Evolutionary conservation across 2,329 filamentous ascomycete species (phyloP).

Genomic region (Trichoderma cornu-damae): DNA sequence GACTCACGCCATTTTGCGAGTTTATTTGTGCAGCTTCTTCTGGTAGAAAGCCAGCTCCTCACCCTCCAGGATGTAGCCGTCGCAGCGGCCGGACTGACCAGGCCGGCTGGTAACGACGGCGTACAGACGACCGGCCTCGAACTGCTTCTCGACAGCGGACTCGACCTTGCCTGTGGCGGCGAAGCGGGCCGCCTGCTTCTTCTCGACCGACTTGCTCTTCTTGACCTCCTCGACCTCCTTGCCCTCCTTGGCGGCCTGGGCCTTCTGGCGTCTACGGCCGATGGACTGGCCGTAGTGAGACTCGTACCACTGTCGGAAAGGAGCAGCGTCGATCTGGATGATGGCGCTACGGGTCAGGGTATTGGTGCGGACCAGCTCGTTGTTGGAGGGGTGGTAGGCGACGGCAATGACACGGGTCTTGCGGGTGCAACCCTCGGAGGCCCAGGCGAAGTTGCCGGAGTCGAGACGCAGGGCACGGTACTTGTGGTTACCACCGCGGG

Average conservation of each 20-base stretch:
- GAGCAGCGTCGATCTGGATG: constrained; percentile 96
- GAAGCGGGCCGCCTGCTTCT: constrained; percentile 90
- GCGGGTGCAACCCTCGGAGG: constrained; percentile 94
- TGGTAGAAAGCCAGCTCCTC: constrained; percentile 99
- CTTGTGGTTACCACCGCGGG: constrained; percentile 98
- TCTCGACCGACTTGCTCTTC: constrained; percentile 94
- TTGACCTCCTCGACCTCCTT: constrained; percentile 66
- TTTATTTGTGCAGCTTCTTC: constrained; percentile 97
- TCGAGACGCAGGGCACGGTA: constrained; percentile 99
- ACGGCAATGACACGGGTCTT: constrained; percentile 99
- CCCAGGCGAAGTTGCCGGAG: constrained; percentile 99
- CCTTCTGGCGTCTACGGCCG: constrained; percentile 87
- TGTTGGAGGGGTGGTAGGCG: constrained; percentile 99
- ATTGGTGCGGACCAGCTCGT: constrained; percentile 99
- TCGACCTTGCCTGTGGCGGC: constrained; percentile 89
- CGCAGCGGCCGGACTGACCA: constrained; percentile 92
- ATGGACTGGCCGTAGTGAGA: constrained; percentile 93
- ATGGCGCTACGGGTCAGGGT: constrained; percentile 98
- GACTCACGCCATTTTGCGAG: constrained; percentile 17
- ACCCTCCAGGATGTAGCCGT: constrained; percentile 98
- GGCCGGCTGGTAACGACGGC: constrained; percentile 89
- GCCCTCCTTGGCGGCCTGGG: constrained; percentile 56
- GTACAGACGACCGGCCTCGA: constrained; percentile 97
- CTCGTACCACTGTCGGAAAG: constrained; percentile 99
- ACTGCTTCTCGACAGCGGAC: constrained; percentile 88